A percentile compares a stretch with the other conserved stretches of the same genome.
Conservation (phyloP, 176 grass and related monocot genomes). For the Areca catechu region DNA sequence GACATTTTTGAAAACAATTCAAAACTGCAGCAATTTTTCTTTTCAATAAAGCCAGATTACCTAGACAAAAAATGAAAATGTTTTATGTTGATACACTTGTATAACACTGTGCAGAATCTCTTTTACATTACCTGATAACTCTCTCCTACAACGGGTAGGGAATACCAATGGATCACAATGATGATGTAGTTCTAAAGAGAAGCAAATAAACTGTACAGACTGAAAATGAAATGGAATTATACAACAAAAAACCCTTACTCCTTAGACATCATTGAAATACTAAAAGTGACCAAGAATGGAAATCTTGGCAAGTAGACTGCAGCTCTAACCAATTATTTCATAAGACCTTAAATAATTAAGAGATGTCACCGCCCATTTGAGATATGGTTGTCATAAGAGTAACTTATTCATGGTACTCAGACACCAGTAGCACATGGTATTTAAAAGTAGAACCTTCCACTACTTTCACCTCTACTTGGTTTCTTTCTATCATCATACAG, state of each 20-base stretch:
- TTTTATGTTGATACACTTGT: neutral
- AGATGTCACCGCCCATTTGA: neutral
- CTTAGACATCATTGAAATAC: conserved; percentile 7
- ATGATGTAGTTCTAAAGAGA: neutral
- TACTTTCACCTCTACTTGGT: neutral
- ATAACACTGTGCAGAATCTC: neutral
- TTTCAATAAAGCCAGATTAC: neutral
- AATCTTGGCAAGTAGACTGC: neutral
- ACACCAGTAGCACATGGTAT: neutral
- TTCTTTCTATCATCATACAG: neutral
- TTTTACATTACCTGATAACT: neutral
- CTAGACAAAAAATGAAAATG: neutral
- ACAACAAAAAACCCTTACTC: neutral
- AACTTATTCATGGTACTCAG: neutral
- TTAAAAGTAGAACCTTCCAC: neutral
- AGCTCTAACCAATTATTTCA: neutral
- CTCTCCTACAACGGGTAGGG: neutral
- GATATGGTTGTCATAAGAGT: neutral
- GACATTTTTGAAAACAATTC: too few relatives aligned
- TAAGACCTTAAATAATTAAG: neutral
- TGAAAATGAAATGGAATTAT: neutral
- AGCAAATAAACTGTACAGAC: neutral
- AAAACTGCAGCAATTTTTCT: neutral
- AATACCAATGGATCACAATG: neutral
- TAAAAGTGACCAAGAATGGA: neutral